phyloP scores from a whole-genome alignment of 1,284 basidiomycete genomes.

The Leccinum griseonigrum region DNA sequence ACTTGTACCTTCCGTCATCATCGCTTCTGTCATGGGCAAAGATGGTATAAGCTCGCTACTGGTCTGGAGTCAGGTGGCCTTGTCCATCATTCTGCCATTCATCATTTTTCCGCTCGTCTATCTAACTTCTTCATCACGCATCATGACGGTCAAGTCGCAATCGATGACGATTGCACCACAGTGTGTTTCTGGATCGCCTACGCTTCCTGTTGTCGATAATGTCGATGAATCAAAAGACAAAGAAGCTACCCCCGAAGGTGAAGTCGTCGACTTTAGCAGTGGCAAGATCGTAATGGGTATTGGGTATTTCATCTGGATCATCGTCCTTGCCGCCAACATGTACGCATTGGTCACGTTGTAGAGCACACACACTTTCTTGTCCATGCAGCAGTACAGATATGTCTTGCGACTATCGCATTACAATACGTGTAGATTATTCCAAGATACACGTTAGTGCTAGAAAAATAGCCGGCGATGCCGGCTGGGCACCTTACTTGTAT shows the following conservation, averaged over 20 bases:
- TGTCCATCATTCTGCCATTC: conserved; percentile 89
- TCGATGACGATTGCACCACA: background rate
- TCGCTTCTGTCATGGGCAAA: conserved; percentile 76
- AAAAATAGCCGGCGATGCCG: no score
- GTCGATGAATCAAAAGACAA: background rate
- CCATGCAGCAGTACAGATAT: background rate
- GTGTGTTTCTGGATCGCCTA: background rate
- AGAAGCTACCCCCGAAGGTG: background rate
- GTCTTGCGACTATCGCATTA: background rate
- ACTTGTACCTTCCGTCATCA: conserved; percentile 82
- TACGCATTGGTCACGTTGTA: conserved; percentile 57
- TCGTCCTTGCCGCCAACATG: conserved; percentile 68
- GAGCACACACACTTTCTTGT: conserved; percentile 10
- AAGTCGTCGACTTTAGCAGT: conserved; percentile 59
- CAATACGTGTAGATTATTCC: background rate
- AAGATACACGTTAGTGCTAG: no score
- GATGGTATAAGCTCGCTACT: conserved; percentile 80
- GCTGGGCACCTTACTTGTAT: no score
- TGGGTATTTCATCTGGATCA: conserved; percentile 61
- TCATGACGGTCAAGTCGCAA: conserved; percentile 59
- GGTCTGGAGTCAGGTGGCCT: conserved; percentile 84
- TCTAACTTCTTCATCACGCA: conserved; percentile 64
- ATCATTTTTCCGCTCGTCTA: conserved; percentile 75
- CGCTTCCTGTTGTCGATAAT: background rate
- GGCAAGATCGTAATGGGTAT: conserved; percentile 51